These are phyloP conservation scores for Plantago major DNA, from an alignment of 257 asterid species.

Conservation along the genomic window DNA sequence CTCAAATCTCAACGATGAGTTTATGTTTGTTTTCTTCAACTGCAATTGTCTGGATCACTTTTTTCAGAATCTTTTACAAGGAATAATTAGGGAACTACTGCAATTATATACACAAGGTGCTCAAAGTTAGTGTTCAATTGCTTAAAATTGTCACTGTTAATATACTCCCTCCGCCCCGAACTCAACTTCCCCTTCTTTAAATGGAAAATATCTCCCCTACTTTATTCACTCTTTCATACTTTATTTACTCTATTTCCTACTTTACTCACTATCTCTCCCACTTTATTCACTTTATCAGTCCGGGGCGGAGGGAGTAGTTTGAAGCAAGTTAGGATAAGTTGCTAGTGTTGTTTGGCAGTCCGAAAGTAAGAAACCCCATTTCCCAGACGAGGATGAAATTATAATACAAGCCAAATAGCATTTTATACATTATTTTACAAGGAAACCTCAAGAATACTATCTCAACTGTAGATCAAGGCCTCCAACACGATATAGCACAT, in stretches of 20 bases:
- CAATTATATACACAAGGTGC: background rate
- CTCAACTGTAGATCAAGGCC: slow-evolving; percentile 6
- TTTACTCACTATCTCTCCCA: no score
- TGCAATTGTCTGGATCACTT: slow-evolving; percentile 3
- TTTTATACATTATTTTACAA: slow-evolving; percentile 6
- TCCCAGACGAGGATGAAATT: background rate
- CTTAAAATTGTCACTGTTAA: background rate
- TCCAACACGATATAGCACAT: slow-evolving; percentile 5
- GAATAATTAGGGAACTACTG: background rate
- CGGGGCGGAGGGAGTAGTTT: no score
- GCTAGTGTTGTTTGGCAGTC: no score
- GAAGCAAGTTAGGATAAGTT: no score
- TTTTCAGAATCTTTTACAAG: slow-evolving; percentile 3
- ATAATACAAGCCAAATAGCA: slow-evolving; percentile 10
- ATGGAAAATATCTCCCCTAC: no score
- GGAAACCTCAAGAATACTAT: slow-evolving; percentile 5
- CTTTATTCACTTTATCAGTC: no score
- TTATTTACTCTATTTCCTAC: no score
- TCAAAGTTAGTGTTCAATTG: background rate
- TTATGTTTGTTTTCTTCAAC: background rate
- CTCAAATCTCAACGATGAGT: background rate
- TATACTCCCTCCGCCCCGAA: no score
- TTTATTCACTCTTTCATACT: no score
- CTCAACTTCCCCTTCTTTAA: no score
- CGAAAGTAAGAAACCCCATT: no score